Evolutionary conservation across 2,329 filamentous ascomycete genomes (phyloP), one percentile per base, ranked within the genome.

Genomic region (Diaporthe capsici): DNA sequence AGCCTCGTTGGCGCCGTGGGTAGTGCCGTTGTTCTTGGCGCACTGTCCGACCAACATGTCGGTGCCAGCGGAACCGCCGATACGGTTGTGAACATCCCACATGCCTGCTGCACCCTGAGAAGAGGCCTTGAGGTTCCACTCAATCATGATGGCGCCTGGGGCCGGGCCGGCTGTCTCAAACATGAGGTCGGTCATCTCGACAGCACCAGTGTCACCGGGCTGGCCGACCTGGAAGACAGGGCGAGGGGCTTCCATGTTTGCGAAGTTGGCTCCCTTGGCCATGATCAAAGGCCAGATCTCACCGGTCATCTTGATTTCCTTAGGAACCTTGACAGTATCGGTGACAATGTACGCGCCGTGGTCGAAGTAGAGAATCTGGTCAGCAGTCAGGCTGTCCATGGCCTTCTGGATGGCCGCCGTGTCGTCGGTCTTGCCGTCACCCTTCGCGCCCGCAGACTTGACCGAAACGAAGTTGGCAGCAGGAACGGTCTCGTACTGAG

Each of bases 1-100:
- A 49, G 91, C 86, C 3, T 89, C 82, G 78, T 94, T 92, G 78
- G 92, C 89, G 4, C 85, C 83, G 70, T 93, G 91, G 8, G 88
- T 89, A 20, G 87, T 85, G 70, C 89, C 87, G 57, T 94, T 94
- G 77, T 92, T 94, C 89, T 97, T 97, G 83, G 90, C 84, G 87
- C 96, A 98, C 73, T 88, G 92, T 83, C 94, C 89, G 25, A 93
- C 93, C 85, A 97, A 94, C 22, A 98, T 90, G 78, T 94, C 85
- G 39, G 96, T 97, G 76, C 96, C 96, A 6, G 94, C 93, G 73
- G 93, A 92, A 58, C 97, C 97, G 80, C 95, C 96, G 80, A 99
- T 91, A 81, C 97, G 95, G 86, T 97, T 93, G 87, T 99, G 97
- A n/a, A 96, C 93, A 81, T 99, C 97, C 94, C 96, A 99, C 85